Percentiles rank a stretch among this genome's conserved stretches.
phyloP scores from a whole-genome alignment of 2,329 filamentous ascomycete species.

The Cytospora mali region DNA sequence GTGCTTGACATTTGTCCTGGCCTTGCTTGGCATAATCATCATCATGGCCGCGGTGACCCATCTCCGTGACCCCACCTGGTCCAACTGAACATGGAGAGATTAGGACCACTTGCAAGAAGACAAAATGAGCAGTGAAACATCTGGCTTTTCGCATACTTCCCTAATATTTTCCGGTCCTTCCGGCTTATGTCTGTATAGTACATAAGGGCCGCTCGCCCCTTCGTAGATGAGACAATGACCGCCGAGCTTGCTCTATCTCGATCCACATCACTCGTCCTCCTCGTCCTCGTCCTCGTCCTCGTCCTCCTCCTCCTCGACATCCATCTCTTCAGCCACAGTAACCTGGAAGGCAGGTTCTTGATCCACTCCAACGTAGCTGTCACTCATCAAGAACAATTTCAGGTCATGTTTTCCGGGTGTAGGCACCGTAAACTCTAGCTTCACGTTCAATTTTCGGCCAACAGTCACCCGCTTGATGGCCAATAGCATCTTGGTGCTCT shows the following conservation, averaged over 20 bases:
- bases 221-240: slow-evolving; percentile 3
- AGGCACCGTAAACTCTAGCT: slow-evolving; percentile 86
- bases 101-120: slow-evolving; percentile 1
- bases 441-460: slow-evolving; percentile 73
- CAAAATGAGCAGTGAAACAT: not conserved
- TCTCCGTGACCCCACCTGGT: not conserved
- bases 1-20: not conserved
- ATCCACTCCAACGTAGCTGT: slow-evolving; percentile 95
- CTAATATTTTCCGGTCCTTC: slow-evolving; percentile 12
- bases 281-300: slow-evolving; percentile 80
- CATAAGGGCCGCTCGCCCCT: not conserved
- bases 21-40: not conserved
- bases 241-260: slow-evolving; percentile 2
- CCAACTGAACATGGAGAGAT: not conserved
- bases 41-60: not conserved
- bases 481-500: slow-evolving; percentile 82
- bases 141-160: slow-evolving; percentile 16
- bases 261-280: slow-evolving; percentile 44
- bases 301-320: slow-evolving; percentile 86
- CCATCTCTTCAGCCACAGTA: slow-evolving; percentile 87
- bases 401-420: slow-evolving; percentile 81
- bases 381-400: slow-evolving; percentile 94
- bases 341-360: slow-evolving; percentile 91
- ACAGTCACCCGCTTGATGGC: slow-evolving; percentile 96
- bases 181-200: not conserved